phyloP scores from a whole-genome alignment of 805 yeast genomes.

The Starmerella cellae region DNA sequence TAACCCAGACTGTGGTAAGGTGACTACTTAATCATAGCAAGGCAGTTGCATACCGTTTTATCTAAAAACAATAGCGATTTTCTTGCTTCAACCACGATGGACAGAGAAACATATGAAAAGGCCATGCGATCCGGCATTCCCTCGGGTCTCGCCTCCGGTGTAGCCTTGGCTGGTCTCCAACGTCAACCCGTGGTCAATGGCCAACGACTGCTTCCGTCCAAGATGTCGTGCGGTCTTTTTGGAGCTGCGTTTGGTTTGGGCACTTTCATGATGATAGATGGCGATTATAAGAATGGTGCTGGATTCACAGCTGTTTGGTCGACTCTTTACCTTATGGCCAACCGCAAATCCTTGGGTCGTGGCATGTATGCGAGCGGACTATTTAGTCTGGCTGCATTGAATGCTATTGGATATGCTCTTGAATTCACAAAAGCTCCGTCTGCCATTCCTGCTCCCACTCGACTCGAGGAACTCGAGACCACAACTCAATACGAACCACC shows the following conservation, averaged over 20 bases:
- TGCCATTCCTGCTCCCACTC: too few species aligned
- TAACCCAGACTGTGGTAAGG: too few species aligned
- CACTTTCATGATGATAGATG: constrained; percentile 23
- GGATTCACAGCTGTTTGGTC: constrained; percentile 24
- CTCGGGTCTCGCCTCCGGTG: constrained; percentile 17
- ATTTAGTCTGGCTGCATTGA: constrained; percentile 12
- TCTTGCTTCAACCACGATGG: too few species aligned
- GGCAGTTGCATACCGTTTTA: too few species aligned
- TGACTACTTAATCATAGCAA: too few species aligned
- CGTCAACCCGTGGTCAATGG: constrained; percentile 14
- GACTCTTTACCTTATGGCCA: constrained; percentile 19
- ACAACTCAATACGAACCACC: too few species aligned
- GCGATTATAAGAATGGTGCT: constrained; percentile 23
- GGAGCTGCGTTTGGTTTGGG: constrained; percentile 23
- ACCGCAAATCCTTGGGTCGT: constrained; percentile 14
- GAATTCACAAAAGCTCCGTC: constrained; percentile 18
- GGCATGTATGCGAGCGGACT: constrained; percentile 13
- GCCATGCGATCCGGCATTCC: constrained; percentile 17
- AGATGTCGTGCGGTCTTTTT: constrained; percentile 19
- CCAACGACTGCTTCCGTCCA: constrained; percentile 15
- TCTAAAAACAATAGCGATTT: too few species aligned
- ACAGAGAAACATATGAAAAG: constrained; percentile 7
- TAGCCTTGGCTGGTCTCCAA: constrained; percentile 15
- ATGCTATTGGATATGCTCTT: constrained; percentile 18
- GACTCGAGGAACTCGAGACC: too few species aligned